phyloP scores from a whole-genome alignment of 306 rosid genomes.

The Trifolium dubium region DNA sequence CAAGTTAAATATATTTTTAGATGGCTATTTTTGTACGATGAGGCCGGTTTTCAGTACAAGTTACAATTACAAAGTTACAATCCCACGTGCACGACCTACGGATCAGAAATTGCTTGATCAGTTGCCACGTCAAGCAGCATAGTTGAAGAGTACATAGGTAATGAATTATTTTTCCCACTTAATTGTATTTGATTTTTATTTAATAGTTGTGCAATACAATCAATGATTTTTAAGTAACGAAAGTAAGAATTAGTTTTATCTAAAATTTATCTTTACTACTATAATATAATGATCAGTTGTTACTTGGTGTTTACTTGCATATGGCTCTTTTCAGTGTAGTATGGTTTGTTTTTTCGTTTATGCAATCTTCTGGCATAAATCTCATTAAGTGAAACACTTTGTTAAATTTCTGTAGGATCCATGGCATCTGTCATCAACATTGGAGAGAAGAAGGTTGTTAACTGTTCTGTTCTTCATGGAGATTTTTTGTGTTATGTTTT shows the following conservation, averaged over 20 bases:
- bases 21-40: constrained; percentile 21
- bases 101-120: not conserved
- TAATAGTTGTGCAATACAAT: not conserved
- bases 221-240: not conserved
- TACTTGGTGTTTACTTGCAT: not conserved
- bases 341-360: no score
- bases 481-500: not conserved
- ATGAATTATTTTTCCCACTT: not conserved
- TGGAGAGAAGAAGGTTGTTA: constrained; percentile 40
- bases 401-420: constrained; percentile 61
- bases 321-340: not conserved
- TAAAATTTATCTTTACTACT: not conserved
- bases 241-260: not conserved
- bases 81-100: not conserved
- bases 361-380: no score
- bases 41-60: not conserved
- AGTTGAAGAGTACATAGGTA: not conserved
- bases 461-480: not conserved
- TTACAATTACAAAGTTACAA: not conserved
- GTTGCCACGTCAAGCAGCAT: not conserved
- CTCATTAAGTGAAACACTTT: constrained; percentile 11
- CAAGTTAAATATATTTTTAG: constrained; percentile 2
- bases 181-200: not conserved
- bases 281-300: not conserved
- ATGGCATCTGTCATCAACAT: constrained; percentile 59